Percentiles rank a stretch among this genome's conserved stretches.
Evolutionary conservation across 2,329 filamentous ascomycete species (phyloP).

Genomic region (Aureobasidium vineae): DNA sequence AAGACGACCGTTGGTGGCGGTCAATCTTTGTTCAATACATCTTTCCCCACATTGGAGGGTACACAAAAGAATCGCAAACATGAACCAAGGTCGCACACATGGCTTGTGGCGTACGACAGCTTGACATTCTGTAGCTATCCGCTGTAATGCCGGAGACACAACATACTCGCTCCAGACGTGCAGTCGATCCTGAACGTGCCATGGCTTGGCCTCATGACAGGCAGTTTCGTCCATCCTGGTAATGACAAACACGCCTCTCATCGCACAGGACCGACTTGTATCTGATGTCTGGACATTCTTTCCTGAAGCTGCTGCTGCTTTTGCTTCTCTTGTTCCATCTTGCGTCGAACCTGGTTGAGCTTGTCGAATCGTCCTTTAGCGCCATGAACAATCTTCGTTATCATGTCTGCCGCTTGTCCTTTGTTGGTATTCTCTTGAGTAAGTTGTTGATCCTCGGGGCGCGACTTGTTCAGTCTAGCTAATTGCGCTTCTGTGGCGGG

Average conservation of each 20-base stretch:
- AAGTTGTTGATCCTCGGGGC: slow-evolving; percentile 56
- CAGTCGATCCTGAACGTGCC: slow-evolving; percentile 4
- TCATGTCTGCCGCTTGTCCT: slow-evolving; percentile 83
- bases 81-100: not conserved
- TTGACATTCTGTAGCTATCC: slow-evolving; percentile 10
- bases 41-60: not conserved
- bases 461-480: slow-evolving; percentile 65
- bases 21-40: not conserved
- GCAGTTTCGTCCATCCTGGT: not conserved
- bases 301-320: slow-evolving; percentile 47
- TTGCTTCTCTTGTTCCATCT: slow-evolving; percentile 26
- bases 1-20: not conserved
- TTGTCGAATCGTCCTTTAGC: slow-evolving; percentile 61
- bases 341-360: slow-evolving; percentile 26
- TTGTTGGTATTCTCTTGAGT: slow-evolving; percentile 63
- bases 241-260: not conserved
- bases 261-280: slow-evolving; percentile 50
- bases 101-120: slow-evolving; percentile 10
- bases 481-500: slow-evolving; percentile 64
- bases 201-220: not conserved
- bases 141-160: not conserved
- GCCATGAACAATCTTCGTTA: slow-evolving; percentile 85
- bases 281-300: slow-evolving; percentile 43
- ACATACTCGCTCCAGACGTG: not conserved
- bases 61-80: not conserved